These are phyloP conservation scores for Hyphopichia homilentoma DNA, from an alignment of 805 yeast species.

Conservation along the genomic window DNA sequence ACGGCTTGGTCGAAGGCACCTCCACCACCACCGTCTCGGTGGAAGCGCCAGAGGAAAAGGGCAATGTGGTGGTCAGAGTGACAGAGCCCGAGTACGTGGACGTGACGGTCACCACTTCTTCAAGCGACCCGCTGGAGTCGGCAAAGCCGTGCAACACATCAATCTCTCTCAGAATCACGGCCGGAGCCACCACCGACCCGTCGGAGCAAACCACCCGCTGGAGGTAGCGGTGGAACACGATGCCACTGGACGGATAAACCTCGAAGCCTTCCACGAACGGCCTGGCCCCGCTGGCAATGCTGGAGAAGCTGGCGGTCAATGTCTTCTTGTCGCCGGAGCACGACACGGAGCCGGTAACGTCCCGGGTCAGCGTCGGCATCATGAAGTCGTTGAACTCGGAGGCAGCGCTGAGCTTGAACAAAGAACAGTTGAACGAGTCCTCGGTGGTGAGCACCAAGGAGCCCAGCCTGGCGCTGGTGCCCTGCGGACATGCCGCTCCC, in stretches of 20 bases:
- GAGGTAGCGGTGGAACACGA: slow-evolving; percentile 7
- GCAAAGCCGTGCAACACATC: slow-evolving; percentile 6
- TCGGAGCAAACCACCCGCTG: slow-evolving; percentile 9
- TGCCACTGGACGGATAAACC: slow-evolving; percentile 4
- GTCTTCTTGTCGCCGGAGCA: slow-evolving; percentile 4
- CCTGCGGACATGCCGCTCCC: slow-evolving; percentile 11
- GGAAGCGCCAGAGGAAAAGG: background rate
- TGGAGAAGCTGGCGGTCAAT: slow-evolving; percentile 4
- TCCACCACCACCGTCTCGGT: slow-evolving; percentile 1
- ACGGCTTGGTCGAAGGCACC: background rate
- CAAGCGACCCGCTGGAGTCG: slow-evolving; percentile 1
- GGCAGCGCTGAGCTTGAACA: slow-evolving; percentile 7
- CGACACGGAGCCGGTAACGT: slow-evolving; percentile 1
- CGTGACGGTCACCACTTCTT: background rate
- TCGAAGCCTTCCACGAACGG: slow-evolving; percentile 12
- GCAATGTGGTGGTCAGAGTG: background rate
- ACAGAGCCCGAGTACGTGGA: slow-evolving; percentile 1
- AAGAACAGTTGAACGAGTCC: slow-evolving; percentile 10
- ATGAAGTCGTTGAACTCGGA: slow-evolving; percentile 11
- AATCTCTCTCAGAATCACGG: slow-evolving; percentile 4
- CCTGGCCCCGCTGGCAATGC: slow-evolving; percentile 9
- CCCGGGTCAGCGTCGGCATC: slow-evolving; percentile 9
- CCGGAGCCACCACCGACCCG: slow-evolving; percentile 5
- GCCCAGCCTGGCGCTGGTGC: slow-evolving; percentile 11
- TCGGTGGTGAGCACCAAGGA: slow-evolving; percentile 7